These are phyloP conservation scores for Monosporascus sp. DNA, from an alignment of 2,329 filamentous ascomycete species.

Conservation along the genomic window DNA sequence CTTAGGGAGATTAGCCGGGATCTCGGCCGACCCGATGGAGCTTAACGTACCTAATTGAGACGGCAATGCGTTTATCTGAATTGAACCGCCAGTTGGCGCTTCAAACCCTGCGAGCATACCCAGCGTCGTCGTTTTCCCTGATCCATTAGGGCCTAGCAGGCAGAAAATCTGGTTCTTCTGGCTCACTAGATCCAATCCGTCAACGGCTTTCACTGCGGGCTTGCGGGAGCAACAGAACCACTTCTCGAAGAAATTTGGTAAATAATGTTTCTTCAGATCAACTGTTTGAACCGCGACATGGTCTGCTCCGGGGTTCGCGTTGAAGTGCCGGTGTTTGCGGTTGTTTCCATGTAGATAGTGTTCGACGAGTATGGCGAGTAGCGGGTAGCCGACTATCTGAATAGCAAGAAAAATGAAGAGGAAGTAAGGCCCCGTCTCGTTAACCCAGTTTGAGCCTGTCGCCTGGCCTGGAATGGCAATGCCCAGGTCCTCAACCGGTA, in stretches of 20 bases:
- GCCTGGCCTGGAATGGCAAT: neutral
- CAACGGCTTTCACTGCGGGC: conserved; percentile 44
- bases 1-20: conserved; percentile 46
- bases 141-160: conserved; percentile 64
- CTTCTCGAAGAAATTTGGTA: conserved; percentile 20
- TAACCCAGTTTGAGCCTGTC: conserved; percentile 18
- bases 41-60: conserved; percentile 43
- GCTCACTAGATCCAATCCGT: conserved; percentile 54
- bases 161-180: conserved; percentile 58
- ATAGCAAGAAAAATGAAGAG: conserved; percentile 27
- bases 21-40: neutral
- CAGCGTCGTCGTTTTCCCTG: conserved; percentile 65
- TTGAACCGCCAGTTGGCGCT: conserved; percentile 52
- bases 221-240: conserved; percentile 24
- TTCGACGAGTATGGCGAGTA: conserved; percentile 28
- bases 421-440: conserved; percentile 15
- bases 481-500: neutral
- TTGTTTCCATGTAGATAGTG: conserved; percentile 28
- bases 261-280: conserved; percentile 29
- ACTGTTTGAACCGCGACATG: conserved; percentile 15
- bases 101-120: conserved; percentile 63
- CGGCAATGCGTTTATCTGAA: conserved; percentile 48
- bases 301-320: conserved; percentile 8
- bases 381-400: conserved; percentile 28
- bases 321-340: conserved; percentile 21